phyloP scores from a whole-genome alignment of 768 basidiomycete species.

The Gloeopeniophorella convolvens region DNA sequence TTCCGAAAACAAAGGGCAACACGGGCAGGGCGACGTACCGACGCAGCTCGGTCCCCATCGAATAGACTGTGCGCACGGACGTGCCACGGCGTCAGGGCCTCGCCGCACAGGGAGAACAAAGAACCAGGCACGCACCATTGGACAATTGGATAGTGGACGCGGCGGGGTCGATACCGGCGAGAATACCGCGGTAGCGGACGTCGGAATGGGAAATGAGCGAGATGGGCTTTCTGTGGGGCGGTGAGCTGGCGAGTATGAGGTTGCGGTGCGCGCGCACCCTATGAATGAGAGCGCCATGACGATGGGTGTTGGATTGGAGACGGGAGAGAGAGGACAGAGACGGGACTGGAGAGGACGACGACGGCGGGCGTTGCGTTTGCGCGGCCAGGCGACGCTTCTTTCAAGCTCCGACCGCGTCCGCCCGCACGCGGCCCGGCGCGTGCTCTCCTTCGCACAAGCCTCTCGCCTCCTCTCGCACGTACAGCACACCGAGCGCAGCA shows the following conservation, averaged over 20 bases:
- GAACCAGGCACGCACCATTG: constrained; percentile 51
- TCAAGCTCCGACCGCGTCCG: constrained; percentile 22
- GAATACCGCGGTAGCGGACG: constrained; percentile 83
- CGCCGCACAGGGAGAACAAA: neutral
- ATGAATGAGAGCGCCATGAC: constrained; percentile 22
- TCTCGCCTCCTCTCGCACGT: too few species aligned
- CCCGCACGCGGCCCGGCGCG: too few species aligned
- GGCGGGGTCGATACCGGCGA: constrained; percentile 79
- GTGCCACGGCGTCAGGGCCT: neutral
- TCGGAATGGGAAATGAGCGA: constrained; percentile 88
- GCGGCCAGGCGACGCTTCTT: neutral
- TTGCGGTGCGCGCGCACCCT: constrained; percentile 7
- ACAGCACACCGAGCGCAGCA: too few species aligned
- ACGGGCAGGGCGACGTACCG: constrained; percentile 42
- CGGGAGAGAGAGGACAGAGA: neutral
- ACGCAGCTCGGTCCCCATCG: constrained; percentile 84
- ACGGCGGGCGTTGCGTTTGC: neutral
- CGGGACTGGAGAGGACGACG: neutral
- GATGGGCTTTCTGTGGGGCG: constrained; percentile 64
- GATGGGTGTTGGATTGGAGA: constrained; percentile 2
- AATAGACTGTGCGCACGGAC: constrained; percentile 53
- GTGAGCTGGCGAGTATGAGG: neutral
- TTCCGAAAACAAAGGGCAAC: constrained; percentile 27
- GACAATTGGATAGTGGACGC: constrained; percentile 85
- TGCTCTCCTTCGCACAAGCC: neutral